Conservation (phyloP, 2,329 filamentous ascomycete genomes). For the Sporothrix euskadiensis region DNA sequence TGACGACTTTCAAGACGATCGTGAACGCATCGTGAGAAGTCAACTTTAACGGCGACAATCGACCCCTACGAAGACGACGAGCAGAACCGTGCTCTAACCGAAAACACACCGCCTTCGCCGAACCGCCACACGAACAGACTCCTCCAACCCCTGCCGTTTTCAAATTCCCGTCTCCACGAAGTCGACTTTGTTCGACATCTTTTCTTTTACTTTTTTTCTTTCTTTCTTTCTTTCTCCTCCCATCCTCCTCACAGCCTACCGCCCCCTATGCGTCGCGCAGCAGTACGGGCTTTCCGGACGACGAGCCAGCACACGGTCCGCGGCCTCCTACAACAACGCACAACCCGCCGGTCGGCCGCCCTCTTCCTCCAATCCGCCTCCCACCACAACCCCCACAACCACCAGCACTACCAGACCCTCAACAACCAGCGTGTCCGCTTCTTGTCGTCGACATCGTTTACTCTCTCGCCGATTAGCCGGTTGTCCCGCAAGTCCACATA, state of each 20-base stretch:
- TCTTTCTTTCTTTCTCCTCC: background rate
- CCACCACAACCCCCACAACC: slow-evolving; percentile 19
- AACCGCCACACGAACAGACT: background rate
- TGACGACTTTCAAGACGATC: background rate
- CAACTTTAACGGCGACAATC: background rate
- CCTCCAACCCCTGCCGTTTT: background rate
- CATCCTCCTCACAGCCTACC: background rate
- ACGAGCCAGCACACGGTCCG: slow-evolving; percentile 65
- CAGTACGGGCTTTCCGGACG: slow-evolving; percentile 66
- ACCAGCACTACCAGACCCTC: slow-evolving; percentile 18
- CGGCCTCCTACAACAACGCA: slow-evolving; percentile 52
- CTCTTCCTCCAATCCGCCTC: slow-evolving; percentile 32
- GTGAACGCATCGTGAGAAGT: background rate
- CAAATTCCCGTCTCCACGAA: background rate
- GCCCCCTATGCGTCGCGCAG: slow-evolving; percentile 69
- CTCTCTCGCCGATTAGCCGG: slow-evolving; percentile 23
- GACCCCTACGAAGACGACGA: background rate
- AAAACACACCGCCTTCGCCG: background rate
- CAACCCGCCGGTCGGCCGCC: slow-evolving; percentile 45
- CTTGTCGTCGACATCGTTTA: slow-evolving; percentile 37
- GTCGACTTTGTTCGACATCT: background rate
- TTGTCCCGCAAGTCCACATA: slow-evolving; percentile 21
- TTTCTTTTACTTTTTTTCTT: background rate
- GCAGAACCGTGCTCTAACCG: background rate
- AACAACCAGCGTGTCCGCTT: slow-evolving; percentile 43